Conservation (phyloP, 2,329 filamentous ascomycete species). For the Alternaria longipes region DNA sequence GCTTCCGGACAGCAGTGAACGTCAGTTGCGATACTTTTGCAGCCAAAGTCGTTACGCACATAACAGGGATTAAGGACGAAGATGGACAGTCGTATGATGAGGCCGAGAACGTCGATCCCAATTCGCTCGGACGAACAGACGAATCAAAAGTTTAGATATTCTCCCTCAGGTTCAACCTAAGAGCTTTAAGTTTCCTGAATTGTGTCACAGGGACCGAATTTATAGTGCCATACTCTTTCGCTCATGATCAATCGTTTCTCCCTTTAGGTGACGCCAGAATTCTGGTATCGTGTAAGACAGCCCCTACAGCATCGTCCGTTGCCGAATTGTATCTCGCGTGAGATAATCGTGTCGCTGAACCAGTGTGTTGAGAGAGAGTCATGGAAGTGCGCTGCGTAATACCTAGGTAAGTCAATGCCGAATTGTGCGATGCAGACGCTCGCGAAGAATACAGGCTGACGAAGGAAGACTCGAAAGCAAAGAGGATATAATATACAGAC, state of each 20-base stretch:
- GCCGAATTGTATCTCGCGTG: not conserved
- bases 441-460: not conserved
- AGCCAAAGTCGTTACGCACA: conserved; percentile 51
- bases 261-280: not conserved
- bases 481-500: not conserved
- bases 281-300: not conserved
- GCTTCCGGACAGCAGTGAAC: conserved; percentile 63
- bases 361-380: not conserved
- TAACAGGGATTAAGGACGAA: conserved; percentile 50
- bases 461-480: not conserved
- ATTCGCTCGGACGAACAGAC: conserved; percentile 13
- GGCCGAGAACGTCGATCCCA: conserved; percentile 15
- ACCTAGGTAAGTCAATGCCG: not conserved
- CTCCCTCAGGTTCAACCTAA: no score
- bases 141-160: conserved; percentile 9
- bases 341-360: not conserved
- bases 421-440: not conserved
- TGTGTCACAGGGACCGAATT: not conserved
- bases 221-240: conserved; percentile 3
- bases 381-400: not conserved
- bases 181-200: not conserved
- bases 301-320: not conserved
- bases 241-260: not conserved
- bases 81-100: conserved; percentile 36
- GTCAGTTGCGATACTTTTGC: conserved; percentile 63